A percentile compares a stretch with the other conserved stretches of the same genome.
These are phyloP conservation scores for Fusarium sp. DNA, from an alignment of 2,329 filamentous ascomycete species.

Conservation along the genomic window DNA sequence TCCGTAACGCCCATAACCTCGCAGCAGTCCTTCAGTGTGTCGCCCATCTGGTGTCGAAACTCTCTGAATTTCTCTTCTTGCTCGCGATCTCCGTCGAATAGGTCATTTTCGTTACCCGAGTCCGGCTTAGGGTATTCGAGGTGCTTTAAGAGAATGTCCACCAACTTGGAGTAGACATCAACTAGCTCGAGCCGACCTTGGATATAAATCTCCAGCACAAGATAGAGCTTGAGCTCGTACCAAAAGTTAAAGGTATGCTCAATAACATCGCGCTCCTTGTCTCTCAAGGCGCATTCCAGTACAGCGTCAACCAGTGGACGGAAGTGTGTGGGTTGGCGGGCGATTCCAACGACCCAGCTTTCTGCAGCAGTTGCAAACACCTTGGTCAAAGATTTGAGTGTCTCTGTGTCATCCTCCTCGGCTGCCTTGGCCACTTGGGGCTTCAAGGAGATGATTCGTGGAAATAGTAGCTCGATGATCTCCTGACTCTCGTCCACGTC, in stretches of 20 bases:
- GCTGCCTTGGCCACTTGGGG: slow-evolving; percentile 80
- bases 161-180: slow-evolving; percentile 86
- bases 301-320: slow-evolving; percentile 86
- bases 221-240: slow-evolving; percentile 97
- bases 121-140: slow-evolving; percentile 87
- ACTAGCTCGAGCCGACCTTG: slow-evolving; percentile 79
- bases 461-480: slow-evolving; percentile 84
- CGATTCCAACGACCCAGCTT: slow-evolving; percentile 92
- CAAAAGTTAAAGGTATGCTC: slow-evolving; percentile 96
- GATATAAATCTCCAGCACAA: slow-evolving; percentile 89
- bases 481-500: slow-evolving; percentile 92
- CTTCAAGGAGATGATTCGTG: slow-evolving; percentile 77
- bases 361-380: slow-evolving; percentile 94
- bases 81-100: slow-evolving; percentile 96
- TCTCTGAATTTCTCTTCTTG: slow-evolving; percentile 97
- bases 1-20: slow-evolving; percentile 94
- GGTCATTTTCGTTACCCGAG: slow-evolving; percentile 76
- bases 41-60: slow-evolving; percentile 96
- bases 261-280: slow-evolving; percentile 90
- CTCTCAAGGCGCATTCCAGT: slow-evolving; percentile 88
- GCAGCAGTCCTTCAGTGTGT: slow-evolving; percentile 96
- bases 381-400: slow-evolving; percentile 87
- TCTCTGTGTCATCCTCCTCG: slow-evolving; percentile 83
- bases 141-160: slow-evolving; percentile 92
- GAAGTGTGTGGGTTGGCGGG: slow-evolving; percentile 83